A percentile compares a stretch with the other conserved stretches of the same genome.
Conservation (phyloP, 2,329 filamentous ascomycete species). For the Botrytis medusae region DNA sequence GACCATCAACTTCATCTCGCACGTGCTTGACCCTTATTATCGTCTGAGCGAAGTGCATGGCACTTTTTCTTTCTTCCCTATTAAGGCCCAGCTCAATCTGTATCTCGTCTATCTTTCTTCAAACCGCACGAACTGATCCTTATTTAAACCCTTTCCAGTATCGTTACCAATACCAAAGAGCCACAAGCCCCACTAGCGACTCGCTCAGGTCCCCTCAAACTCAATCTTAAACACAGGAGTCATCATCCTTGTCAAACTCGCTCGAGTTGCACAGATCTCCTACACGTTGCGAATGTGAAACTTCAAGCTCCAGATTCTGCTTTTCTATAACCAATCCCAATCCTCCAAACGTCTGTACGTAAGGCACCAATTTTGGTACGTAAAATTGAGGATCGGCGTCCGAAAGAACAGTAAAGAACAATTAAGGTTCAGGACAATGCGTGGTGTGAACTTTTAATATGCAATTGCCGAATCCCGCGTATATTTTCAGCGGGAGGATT, state of each 20-base stretch:
- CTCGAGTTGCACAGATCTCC: slow-evolving; percentile 1
- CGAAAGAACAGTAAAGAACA: not conserved
- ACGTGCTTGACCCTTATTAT: not conserved
- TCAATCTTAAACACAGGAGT: slow-evolving; percentile 7
- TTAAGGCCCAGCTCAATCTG: not conserved
- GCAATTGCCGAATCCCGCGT: not conserved
- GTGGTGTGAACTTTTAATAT: not conserved
- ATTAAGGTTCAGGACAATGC: not conserved
- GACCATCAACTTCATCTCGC: not conserved
- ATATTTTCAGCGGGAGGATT: not conserved
- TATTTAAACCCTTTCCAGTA: not conserved
- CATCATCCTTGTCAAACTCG: not conserved
- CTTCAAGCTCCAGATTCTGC: not conserved
- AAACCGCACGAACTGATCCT: not conserved
- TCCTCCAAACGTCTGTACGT: not conserved
- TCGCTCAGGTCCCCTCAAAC: not conserved
- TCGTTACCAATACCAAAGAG: not conserved
- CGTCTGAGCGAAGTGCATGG: not conserved
- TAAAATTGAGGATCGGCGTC: not conserved
- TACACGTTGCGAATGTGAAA: slow-evolving; percentile 6
- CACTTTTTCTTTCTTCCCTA: not conserved
- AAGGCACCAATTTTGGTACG: not conserved
- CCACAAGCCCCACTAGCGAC: not conserved
- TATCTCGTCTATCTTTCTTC: not conserved
- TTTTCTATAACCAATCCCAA: not conserved